Evolutionary conservation across 306 rosid genomes (phyloP).

Genomic region (Castanospermum australe): DNA sequence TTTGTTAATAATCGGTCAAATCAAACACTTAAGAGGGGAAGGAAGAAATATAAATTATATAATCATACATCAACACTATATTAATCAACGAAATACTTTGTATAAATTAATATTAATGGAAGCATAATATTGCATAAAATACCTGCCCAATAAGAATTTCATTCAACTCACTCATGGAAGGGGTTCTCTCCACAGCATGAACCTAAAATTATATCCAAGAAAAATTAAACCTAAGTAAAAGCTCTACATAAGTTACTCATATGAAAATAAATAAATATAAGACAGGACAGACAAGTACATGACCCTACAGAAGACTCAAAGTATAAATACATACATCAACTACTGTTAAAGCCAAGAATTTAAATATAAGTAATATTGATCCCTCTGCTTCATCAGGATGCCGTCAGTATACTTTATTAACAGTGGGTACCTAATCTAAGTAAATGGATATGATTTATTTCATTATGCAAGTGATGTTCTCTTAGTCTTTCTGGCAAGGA

Average conservation of each 20-base stretch:
- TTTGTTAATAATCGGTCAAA: conserved; percentile 15
- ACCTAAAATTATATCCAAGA: conserved; percentile 62
- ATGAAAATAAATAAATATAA: conserved; percentile 24
- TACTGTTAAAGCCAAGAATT: not conserved
- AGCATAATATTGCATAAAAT: conserved; percentile 27
- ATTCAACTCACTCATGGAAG: conserved; percentile 97
- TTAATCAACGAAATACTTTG: conserved; percentile 7
- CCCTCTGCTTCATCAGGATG: conserved; percentile 12
- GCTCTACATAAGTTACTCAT: conserved; percentile 11
- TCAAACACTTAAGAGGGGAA: conserved; percentile 2
- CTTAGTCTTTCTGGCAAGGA: not conserved
- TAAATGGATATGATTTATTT: not conserved
- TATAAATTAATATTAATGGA: not conserved
- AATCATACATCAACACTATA: not conserved
- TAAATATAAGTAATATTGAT: conserved; percentile 4
- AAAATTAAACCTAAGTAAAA: conserved; percentile 24
- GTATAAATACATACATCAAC: not conserved
- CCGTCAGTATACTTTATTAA: not conserved
- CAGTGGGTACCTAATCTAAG: not conserved
- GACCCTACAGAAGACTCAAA: conserved; percentile 7
- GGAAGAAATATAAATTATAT: not conserved
- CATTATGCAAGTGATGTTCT: not conserved
- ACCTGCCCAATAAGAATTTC: conserved; percentile 98
- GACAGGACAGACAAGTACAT: not conserved
- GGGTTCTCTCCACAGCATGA: conserved; percentile 91